Conservation (phyloP, 2,329 filamentous ascomycete species). For the Fusarium aywerte region DNA sequence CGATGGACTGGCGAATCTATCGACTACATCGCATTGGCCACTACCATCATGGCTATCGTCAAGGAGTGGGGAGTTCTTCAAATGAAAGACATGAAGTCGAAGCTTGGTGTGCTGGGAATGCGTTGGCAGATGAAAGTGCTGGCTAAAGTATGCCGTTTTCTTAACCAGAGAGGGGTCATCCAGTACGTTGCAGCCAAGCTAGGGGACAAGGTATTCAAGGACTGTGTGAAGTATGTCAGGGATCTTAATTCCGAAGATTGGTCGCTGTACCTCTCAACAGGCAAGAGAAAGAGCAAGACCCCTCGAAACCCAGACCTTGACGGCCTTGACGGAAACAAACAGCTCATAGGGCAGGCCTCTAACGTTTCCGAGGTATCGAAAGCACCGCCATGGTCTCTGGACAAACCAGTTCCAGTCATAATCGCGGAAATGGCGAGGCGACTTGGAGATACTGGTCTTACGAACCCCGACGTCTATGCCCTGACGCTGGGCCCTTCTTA, state of each 20-base stretch:
- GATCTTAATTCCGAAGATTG: conserved; percentile 68
- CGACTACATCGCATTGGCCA: conserved; percentile 67
- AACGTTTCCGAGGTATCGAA: conserved; percentile 43
- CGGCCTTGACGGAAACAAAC: conserved; percentile 40
- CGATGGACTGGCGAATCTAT: conserved; percentile 69
- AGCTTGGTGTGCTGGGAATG: conserved; percentile 66
- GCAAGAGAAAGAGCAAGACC: conserved; percentile 49
- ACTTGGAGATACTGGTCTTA: conserved; percentile 47
- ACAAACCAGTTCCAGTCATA: conserved; percentile 50
- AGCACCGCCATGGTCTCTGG: conserved; percentile 49
- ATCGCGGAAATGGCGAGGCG: conserved; percentile 48
- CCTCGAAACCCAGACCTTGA: conserved; percentile 44
- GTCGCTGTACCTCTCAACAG: conserved; percentile 64
- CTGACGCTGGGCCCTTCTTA: conserved; percentile 53
- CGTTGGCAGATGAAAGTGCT: conserved; percentile 70
- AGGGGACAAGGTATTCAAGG: conserved; percentile 66
- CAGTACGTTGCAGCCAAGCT: conserved; percentile 68
- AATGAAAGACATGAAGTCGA: conserved; percentile 66
- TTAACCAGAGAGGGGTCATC: conserved; percentile 65
- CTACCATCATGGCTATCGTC: conserved; percentile 66
- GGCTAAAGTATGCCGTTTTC: conserved; percentile 67
- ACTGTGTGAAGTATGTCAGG: conserved; percentile 68
- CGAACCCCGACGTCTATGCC: conserved; percentile 53
- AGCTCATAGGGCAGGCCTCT: conserved; percentile 33
- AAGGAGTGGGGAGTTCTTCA: conserved; percentile 69